Evolutionary conservation across 495 filamentous ascomycete species (phyloP).

Genomic region (Aspergillus egyptiacus): DNA sequence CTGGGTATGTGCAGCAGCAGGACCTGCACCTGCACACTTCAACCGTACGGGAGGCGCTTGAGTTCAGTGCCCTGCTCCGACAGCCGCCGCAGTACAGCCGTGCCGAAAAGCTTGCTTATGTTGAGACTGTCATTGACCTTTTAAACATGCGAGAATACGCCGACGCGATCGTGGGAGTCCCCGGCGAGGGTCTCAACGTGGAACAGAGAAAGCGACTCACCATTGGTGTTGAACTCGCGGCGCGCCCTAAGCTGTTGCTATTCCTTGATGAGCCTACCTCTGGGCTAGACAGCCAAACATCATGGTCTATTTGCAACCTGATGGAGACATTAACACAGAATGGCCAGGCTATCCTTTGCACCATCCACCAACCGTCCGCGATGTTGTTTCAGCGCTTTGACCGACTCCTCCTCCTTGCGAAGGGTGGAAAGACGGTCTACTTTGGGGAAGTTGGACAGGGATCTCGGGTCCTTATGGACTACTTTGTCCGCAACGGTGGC

Average conservation of each 20-base stretch:
- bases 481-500: slow-evolving; percentile 79
- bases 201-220: slow-evolving; percentile 86
- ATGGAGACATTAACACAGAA: slow-evolving; percentile 84
- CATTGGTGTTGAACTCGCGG: slow-evolving; percentile 84
- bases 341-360: slow-evolving; percentile 89
- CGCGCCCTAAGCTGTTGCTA: slow-evolving; percentile 75
- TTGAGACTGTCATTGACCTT: slow-evolving; percentile 87
- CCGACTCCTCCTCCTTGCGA: slow-evolving; percentile 76
- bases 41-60: slow-evolving; percentile 78
- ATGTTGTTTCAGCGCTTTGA: slow-evolving; percentile 96
- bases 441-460: slow-evolving; percentile 84
- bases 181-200: slow-evolving; percentile 67
- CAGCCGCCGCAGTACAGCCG: slow-evolving; percentile 67
- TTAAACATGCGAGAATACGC: slow-evolving; percentile 66
- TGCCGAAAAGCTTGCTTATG: slow-evolving; percentile 78
- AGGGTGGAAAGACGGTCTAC: slow-evolving; percentile 80
- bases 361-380: slow-evolving; percentile 92
- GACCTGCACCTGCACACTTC: slow-evolving; percentile 83
- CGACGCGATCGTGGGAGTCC: slow-evolving; percentile 38
- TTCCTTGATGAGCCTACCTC: slow-evolving; percentile 91
- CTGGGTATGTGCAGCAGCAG: slow-evolving; percentile 92
- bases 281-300: slow-evolving; percentile 82
- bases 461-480: slow-evolving; percentile 63
- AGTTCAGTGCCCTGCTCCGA: slow-evolving; percentile 78
- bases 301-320: slow-evolving; percentile 81